Percentiles rank a stretch among this genome's conserved stretches.
phyloP scores from a whole-genome alignment of 768 basidiomycete genomes.

The Ramaria sp. region DNA sequence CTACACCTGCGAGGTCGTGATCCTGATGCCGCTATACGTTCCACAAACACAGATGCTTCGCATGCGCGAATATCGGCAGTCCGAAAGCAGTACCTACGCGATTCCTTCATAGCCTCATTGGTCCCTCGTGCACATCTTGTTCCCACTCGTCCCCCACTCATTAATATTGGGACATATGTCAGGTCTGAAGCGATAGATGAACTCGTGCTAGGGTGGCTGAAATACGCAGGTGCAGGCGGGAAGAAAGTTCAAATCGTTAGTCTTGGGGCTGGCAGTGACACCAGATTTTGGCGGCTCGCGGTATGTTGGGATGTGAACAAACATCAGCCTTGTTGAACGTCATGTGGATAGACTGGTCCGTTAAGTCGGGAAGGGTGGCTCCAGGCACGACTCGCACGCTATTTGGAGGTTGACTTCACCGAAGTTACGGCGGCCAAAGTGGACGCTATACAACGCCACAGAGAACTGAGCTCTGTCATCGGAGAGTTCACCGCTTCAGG shows the following conservation, averaged over 20 bases:
- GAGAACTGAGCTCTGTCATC: conserved; percentile 39
- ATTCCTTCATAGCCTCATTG: conserved; percentile 61
- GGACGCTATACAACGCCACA: conserved; percentile 64
- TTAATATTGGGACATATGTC: conserved; percentile 91
- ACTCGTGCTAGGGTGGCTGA: conserved; percentile 54
- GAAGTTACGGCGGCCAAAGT: conserved; percentile 79
- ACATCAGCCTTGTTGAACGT: background rate
- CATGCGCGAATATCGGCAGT: conserved; percentile 81
- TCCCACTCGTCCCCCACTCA: conserved; percentile 65
- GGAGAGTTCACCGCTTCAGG: conserved; percentile 33
- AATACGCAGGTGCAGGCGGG: conserved; percentile 11
- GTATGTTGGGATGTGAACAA: conserved; percentile 37
- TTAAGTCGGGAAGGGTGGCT: conserved; percentile 33
- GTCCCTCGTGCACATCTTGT: conserved; percentile 56
- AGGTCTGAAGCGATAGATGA: conserved; percentile 71
- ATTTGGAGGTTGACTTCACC: conserved; percentile 87
- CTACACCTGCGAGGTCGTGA: conserved; percentile 20
- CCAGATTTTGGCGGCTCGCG: conserved; percentile 84
- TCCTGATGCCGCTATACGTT: conserved; percentile 53
- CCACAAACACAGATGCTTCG: conserved; percentile 77
- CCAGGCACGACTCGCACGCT: conserved; percentile 36
- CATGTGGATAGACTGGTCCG: conserved; percentile 29
- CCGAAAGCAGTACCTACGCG: conserved; percentile 65
- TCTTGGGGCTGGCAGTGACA: conserved; percentile 92
- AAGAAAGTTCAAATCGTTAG: conserved; percentile 77